Percentiles rank a stretch among this genome's conserved stretches.
Conservation (phyloP, 495 filamentous ascomycete genomes). For the Rostrohypoxylon terebratum region DNA sequence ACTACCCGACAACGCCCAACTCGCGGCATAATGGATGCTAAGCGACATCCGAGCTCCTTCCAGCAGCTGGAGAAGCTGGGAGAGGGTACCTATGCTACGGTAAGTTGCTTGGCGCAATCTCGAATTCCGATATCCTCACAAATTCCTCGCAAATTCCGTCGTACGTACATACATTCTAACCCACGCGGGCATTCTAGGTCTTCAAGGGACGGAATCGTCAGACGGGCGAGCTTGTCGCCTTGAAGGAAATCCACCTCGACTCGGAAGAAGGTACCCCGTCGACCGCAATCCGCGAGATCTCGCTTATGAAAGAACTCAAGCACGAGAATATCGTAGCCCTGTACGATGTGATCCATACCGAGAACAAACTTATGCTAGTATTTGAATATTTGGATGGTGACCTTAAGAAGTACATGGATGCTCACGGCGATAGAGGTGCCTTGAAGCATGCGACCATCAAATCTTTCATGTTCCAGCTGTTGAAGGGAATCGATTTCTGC, state of each 20-base stretch:
- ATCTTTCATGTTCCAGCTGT: constrained; percentile 96
- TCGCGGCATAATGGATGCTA: constrained; percentile 77
- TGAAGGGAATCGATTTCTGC: constrained; percentile 95
- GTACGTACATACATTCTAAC: constrained; percentile 25
- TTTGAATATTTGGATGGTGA: constrained; percentile 99
- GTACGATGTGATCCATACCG: constrained; percentile 98
- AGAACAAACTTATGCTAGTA: constrained; percentile 99
- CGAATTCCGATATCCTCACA: constrained; percentile 46
- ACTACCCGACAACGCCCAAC: constrained; percentile 30
- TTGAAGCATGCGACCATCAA: constrained; percentile 90
- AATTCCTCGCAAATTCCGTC: background rate
- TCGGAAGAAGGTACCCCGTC: constrained; percentile 98
- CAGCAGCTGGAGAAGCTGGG: constrained; percentile 99
- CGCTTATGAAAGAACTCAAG: constrained; percentile 98
- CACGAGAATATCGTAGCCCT: constrained; percentile 98
- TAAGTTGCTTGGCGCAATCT: constrained; percentile 52
- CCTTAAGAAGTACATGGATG: constrained; percentile 99
- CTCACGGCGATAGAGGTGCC: constrained; percentile 81
- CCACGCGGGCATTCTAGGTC: constrained; percentile 66
- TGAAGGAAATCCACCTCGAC: constrained; percentile 99
- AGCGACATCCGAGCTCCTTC: constrained; percentile 92
- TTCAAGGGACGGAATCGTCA: constrained; percentile 98
- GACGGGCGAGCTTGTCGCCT: constrained; percentile 92
- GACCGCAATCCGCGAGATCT: constrained; percentile 99
- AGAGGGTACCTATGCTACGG: constrained; percentile 98